Conservation (phyloP, 805 yeast genomes). For the Suhomyces vadensis region DNA sequence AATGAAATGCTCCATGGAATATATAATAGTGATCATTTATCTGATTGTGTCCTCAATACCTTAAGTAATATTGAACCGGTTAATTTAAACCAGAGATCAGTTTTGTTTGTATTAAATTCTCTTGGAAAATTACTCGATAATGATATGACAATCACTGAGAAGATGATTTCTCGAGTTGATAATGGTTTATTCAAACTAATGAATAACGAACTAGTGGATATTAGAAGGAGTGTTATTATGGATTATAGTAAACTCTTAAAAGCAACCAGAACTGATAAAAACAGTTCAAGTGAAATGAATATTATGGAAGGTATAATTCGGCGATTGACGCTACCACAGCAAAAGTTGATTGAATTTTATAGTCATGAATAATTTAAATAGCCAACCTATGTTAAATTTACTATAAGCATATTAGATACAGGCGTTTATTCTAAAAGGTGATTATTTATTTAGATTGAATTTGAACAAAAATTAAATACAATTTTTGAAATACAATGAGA, state of each 20-base stretch:
- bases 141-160: slow-evolving; percentile 19
- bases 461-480: no score
- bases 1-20: slow-evolving; percentile 32
- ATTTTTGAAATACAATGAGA: no score
- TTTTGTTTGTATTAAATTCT: slow-evolving; percentile 26
- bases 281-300: slow-evolving; percentile 11
- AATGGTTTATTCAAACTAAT: slow-evolving; percentile 26
- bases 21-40: slow-evolving; percentile 23
- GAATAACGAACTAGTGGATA: slow-evolving; percentile 31
- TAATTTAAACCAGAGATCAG: slow-evolving; percentile 4
- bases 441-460: no score
- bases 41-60: slow-evolving; percentile 16
- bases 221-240: slow-evolving; percentile 39
- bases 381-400: slow-evolving; percentile 5
- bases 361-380: slow-evolving; percentile 17
- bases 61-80: slow-evolving; percentile 11
- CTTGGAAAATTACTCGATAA: slow-evolving; percentile 26
- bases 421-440: neutral
- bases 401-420: no score
- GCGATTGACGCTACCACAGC: slow-evolving; percentile 43
- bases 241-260: slow-evolving; percentile 39
- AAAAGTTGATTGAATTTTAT: slow-evolving; percentile 49
- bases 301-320: slow-evolving; percentile 32
- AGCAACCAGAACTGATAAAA: slow-evolving; percentile 19
- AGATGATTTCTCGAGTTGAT: slow-evolving; percentile 28